Evolutionary conservation across 148 eudicot species (phyloP), one percentile per base, ranked within the genome.

Genomic region (Vaccinium corymbosum): DNA sequence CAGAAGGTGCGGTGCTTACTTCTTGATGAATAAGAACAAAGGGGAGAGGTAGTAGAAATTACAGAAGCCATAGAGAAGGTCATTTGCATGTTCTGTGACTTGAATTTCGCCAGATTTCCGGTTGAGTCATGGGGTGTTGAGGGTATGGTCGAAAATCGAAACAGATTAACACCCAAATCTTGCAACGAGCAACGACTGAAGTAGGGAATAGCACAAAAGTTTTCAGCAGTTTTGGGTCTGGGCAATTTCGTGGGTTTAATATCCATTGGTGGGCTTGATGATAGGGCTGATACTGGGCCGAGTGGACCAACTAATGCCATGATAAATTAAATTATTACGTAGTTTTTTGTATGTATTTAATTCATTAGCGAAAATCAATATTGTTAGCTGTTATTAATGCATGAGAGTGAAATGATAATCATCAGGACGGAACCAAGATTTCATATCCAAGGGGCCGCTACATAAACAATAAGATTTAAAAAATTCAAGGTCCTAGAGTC

Each of bases 51-150:
- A 62, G 90, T 84, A 55, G 84, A 87, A 66, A 93, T 73, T 56
- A 93, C 83, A 77, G 92, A 87, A 87, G 93, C 90, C 93, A 92
- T 91, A 38, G 87, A 32, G 16, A 74, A 51, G 80, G 68, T 79
- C 80, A 81, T 84, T 14, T 81, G 78, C 35, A 81, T 75, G 84
- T 49, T 50, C 71, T 76, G 27, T n/a, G 50, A n/a, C 55, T 78
- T 25, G 62, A 84, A 6, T 25, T 76, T n/a, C 32, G 64, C 71
- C 78, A 48, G 76, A 81, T 7, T 64, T 80, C 6, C 19, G 51
- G 72, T 66, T 25, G 72, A 66, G 72, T 25, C 35, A 66, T 66
- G 35, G 35, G 72, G 35, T 12, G 72, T 66, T 62, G 19, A 56
- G 29, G 72, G 12, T 66, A 66, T 66, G 72, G 72, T 66, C 17